Base-by-base conservation (phyloP, 2,329 filamentous ascomycete genomes). In the Apiospora rasikravindrae region DNA sequence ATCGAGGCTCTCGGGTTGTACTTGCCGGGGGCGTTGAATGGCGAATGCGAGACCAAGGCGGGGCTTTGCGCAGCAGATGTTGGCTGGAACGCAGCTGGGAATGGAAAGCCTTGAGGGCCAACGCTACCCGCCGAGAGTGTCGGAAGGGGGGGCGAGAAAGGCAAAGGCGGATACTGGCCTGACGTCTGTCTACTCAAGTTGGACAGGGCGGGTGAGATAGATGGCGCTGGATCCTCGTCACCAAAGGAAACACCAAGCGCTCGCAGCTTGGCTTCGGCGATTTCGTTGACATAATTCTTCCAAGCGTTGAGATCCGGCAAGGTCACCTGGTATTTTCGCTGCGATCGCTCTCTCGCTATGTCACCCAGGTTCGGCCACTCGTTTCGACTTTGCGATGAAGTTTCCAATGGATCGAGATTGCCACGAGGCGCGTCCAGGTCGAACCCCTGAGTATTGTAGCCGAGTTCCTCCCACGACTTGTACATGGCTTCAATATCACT, bases 191-290 rank as follows among this genome's bases (percentile, higher is more conserved):
- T 86, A 77, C 90, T 92, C 75, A 92, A 85, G 69, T 87, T 85
- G 13, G 88, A 87, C 4, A 86, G 86, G n/a, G 85, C 89, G 13
- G 92, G 91, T 19, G 94, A 96, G 75, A 92, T 87, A 4, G 90
- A 90, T 57, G 88, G 84, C 40, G 84, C 83, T 14, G 91, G 89
- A 69, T 96, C 94, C 7, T 94, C 92, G 68, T 92, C 91, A 47
- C 91, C 93, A 73, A 94, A 88, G 24, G 91, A 95, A 16, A 98
- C 96, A 75, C 96, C 96, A 71, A 99, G 87, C 69, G 96, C 95
- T 73, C 95, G 91, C 70, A 99, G 87, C 83, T 98, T 99, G 73
- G 96, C 94, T 84, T 99, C 96, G 76, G 94, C 91, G 47, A 98
- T 85, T 76, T 93, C 92, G 71, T 93, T 89, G 72, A 95, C 93